Conservation (phyloP, 2,329 filamentous ascomycete genomes). For the Aspergillus carbonarius region DNA sequence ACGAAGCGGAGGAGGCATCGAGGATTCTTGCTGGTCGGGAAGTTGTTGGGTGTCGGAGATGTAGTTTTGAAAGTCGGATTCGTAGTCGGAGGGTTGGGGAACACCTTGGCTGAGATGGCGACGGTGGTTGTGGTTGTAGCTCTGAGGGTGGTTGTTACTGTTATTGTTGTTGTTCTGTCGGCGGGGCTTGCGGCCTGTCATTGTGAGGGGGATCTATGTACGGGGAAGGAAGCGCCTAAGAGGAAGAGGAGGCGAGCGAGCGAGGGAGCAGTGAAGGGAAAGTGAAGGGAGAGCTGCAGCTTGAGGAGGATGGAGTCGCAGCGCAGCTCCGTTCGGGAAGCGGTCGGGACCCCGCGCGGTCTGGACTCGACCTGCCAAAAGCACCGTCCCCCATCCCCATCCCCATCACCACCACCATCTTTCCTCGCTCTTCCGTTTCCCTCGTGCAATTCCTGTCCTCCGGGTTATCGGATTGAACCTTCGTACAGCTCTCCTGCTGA, state of each 20-base stretch:
- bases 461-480: background rate
- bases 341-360: constrained; percentile 15
- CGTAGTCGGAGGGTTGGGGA: constrained; percentile 55
- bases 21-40: constrained; percentile 21
- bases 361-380: constrained; percentile 3
- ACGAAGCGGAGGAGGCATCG: constrained; percentile 50
- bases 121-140: constrained; percentile 16
- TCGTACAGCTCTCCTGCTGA: background rate
- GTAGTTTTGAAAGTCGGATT: constrained; percentile 62
- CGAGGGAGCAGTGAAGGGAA: background rate
- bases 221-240: background rate
- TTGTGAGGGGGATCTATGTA: constrained; percentile 12
- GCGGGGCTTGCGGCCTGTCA: constrained; percentile 35
- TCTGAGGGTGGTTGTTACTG: constrained; percentile 13
- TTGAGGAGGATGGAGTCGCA: background rate
- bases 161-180: constrained; percentile 29
- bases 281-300: constrained; percentile 1
- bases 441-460: background rate
- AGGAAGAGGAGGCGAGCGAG: background rate
- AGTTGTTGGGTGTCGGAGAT: constrained; percentile 36
- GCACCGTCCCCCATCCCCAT: background rate
- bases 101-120: constrained; percentile 17
- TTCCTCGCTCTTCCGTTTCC: background rate
- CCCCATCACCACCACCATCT: background rate
- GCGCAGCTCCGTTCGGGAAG: constrained; percentile 18